phyloP scores from a whole-genome alignment of 2,329 filamentous ascomycete species.

The Penicillium fuscoglaucum region DNA sequence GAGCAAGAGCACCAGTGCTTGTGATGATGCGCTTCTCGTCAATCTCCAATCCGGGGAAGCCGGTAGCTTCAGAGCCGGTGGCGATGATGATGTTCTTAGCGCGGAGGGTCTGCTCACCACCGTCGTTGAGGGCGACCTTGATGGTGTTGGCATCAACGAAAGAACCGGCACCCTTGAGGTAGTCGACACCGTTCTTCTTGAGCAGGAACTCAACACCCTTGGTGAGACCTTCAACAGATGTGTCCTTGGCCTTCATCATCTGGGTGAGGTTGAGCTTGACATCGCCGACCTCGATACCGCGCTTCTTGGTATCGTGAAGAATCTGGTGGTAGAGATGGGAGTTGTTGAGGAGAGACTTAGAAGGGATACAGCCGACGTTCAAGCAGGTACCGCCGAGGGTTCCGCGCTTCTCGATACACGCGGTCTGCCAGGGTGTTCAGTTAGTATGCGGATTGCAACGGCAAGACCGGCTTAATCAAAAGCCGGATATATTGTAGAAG shows the following conservation, averaged over 20 bases:
- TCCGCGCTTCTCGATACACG: slow-evolving; percentile 98
- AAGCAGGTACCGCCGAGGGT: slow-evolving; percentile 93
- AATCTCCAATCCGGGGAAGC: slow-evolving; percentile 92
- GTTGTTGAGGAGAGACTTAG: slow-evolving; percentile 99
- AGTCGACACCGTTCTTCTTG: slow-evolving; percentile 99
- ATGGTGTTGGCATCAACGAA: slow-evolving; percentile 89
- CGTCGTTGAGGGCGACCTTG: slow-evolving; percentile 85
- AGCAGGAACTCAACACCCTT: slow-evolving; percentile 98
- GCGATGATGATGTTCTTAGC: slow-evolving; percentile 99
- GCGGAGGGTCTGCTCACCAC: slow-evolving; percentile 80
- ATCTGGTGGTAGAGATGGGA: slow-evolving; percentile 97
- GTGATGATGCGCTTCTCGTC: slow-evolving; percentile 98
- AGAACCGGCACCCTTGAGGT: slow-evolving; percentile 87
- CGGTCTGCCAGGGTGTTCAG: slow-evolving; percentile 60
- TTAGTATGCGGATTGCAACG: slow-evolving; percentile 13
- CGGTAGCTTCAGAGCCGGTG: slow-evolving; percentile 91
- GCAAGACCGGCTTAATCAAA: background rate
- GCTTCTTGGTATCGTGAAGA: slow-evolving; percentile 93
- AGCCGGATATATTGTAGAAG: background rate
- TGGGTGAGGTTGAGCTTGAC: slow-evolving; percentile 92
- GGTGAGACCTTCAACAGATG: slow-evolving; percentile 81
- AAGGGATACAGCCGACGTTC: slow-evolving; percentile 98
- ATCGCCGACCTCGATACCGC: slow-evolving; percentile 95
- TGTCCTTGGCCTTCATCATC: slow-evolving; percentile 99
- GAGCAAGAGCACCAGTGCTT: slow-evolving; percentile 88